phyloP scores from a whole-genome alignment of 2,329 filamentous ascomycete species.

The Fusarium stilboides region DNA sequence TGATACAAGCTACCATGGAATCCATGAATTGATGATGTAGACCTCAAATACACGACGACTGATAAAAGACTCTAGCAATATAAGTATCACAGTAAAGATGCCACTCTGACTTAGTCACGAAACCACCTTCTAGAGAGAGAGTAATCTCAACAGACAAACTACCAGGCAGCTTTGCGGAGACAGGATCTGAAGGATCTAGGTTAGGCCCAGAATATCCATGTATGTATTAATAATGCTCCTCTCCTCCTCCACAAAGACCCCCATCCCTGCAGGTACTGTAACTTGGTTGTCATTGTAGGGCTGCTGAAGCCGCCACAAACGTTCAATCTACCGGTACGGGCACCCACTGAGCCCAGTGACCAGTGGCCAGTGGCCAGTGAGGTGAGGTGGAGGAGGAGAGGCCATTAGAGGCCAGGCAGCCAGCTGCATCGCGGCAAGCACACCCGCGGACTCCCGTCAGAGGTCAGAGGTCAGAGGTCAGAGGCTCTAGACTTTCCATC shows the following conservation, averaged over 20 bases:
- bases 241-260: constrained; percentile 11
- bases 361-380: no score
- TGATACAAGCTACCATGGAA: neutral
- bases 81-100: no score
- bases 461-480: constrained; percentile 4
- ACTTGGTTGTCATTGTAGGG: constrained; percentile 22
- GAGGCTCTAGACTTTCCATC: constrained; percentile 20
- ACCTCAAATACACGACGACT: no score
- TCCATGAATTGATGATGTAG: neutral
- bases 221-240: constrained; percentile 13
- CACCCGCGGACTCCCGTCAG: constrained; percentile 7
- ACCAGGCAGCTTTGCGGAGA: neutral
- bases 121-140: no score
- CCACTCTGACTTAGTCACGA: no score
- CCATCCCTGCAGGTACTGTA: constrained; percentile 20
- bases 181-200: neutral
- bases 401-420: constrained; percentile 40
- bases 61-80: no score
- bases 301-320: constrained; percentile 12
- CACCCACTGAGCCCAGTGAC: neutral
- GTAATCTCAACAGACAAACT: neutral
- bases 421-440: constrained; percentile 45
- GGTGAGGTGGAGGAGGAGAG: no score
- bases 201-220: neutral
- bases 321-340: neutral